Conservation (phyloP, 768 basidiomycete species). For the Mycena epipterygia region DNA sequence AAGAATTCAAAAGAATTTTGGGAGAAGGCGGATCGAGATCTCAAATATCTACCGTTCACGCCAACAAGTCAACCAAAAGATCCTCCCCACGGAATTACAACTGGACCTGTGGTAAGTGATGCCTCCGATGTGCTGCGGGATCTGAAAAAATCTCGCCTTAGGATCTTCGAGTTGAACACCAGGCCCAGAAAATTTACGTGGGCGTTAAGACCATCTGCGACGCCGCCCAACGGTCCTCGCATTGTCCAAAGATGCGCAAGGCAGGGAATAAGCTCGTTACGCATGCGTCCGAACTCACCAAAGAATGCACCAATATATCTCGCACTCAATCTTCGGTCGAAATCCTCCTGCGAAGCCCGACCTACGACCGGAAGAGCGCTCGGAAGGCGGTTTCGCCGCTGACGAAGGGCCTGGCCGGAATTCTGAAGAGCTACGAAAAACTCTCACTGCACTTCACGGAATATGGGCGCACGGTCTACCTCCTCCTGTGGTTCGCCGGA, state of each 20-base stretch:
- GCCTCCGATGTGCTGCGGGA: too few species aligned
- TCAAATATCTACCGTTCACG: not conserved
- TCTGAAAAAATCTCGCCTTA: not conserved
- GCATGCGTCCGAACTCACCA: not conserved
- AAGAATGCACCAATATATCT: not conserved
- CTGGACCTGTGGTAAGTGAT: not conserved
- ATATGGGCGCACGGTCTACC: not conserved
- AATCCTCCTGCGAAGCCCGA: not conserved
- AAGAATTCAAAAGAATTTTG: not conserved
- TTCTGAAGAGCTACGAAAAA: not conserved
- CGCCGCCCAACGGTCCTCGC: not conserved
- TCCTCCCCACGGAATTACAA: not conserved
- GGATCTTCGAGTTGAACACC: not conserved
- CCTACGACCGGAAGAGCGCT: not conserved
- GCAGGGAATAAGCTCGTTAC: not conserved
- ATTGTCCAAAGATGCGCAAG: not conserved
- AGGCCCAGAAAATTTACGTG: not conserved
- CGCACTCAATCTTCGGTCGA: not conserved
- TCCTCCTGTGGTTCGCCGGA: not conserved
- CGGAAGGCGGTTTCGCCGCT: not conserved
- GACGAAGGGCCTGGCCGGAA: not conserved
- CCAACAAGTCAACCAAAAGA: not conserved
- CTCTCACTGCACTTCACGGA: not conserved
- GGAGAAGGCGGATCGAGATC: not conserved
- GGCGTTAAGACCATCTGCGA: not conserved